Percentiles rank a stretch among this genome's conserved stretches.
Conservation (phyloP, 495 filamentous ascomycete species). For the Sporormia fimetaria region DNA sequence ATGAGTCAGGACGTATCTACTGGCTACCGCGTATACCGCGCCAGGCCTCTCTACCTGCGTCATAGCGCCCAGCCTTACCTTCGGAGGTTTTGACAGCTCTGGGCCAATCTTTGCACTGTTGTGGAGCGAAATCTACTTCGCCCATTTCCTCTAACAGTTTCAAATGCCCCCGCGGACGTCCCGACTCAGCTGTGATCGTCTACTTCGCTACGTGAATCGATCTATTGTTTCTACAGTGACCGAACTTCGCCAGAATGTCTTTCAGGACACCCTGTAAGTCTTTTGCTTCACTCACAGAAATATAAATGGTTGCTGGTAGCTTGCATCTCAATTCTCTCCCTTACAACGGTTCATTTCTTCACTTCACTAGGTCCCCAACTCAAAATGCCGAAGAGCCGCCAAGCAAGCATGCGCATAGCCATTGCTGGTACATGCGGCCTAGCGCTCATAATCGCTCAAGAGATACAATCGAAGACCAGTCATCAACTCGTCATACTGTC, state of each 20-base stretch:
- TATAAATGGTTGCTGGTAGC: too few relatives aligned
- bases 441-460: slow-evolving; percentile 50
- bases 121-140: background rate
- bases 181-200: slow-evolving; percentile 4
- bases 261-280: too few relatives aligned
- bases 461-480: slow-evolving; percentile 43
- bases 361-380: background rate
- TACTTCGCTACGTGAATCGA: too few relatives aligned
- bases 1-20: too few relatives aligned
- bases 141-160: slow-evolving; percentile 11
- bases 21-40: too few relatives aligned
- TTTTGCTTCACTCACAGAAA: too few relatives aligned
- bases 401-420: slow-evolving; percentile 51
- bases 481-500: slow-evolving; percentile 62
- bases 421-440: slow-evolving; percentile 62
- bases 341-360: background rate
- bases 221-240: too few relatives aligned
- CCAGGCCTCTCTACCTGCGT: too few relatives aligned
- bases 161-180: slow-evolving; percentile 1
- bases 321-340: slow-evolving; percentile 3
- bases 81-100: slow-evolving; percentile 4
- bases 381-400: background rate
- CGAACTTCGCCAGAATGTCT: too few relatives aligned
- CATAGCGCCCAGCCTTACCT: slow-evolving; percentile 1
- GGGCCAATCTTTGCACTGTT: slow-evolving; percentile 2